These are phyloP conservation scores for Rhynchosporium agropyri DNA, from an alignment of 2,329 filamentous ascomycete genomes.

Conservation along the genomic window DNA sequence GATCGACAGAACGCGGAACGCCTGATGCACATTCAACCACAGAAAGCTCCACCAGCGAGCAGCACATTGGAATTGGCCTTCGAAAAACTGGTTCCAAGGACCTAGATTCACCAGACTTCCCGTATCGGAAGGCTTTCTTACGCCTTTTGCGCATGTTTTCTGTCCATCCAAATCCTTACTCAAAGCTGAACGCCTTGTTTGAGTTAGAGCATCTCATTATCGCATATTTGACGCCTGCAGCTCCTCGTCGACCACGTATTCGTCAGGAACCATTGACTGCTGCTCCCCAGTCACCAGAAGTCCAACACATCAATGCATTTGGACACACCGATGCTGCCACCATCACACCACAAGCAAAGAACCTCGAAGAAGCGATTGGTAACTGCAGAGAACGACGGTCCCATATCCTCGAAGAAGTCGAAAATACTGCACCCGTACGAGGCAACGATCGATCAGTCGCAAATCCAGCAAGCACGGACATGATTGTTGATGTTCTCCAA, in stretches of 20 bases:
- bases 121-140: slow-evolving; percentile 78
- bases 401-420: slow-evolving; percentile 51
- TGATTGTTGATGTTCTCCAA: slow-evolving; percentile 67
- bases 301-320: slow-evolving; percentile 39
- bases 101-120: slow-evolving; percentile 59
- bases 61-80: slow-evolving; percentile 25
- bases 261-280: slow-evolving; percentile 38
- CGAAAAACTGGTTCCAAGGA: slow-evolving; percentile 38
- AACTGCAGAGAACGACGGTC: slow-evolving; percentile 70
- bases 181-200: slow-evolving; percentile 80
- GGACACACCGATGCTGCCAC: slow-evolving; percentile 34
- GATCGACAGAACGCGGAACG: slow-evolving; percentile 32
- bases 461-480: slow-evolving; percentile 45
- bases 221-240: slow-evolving; percentile 66
- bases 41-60: slow-evolving; percentile 39
- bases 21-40: slow-evolving; percentile 34
- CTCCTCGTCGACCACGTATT: slow-evolving; percentile 40
- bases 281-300: slow-evolving; percentile 60
- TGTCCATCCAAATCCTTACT: slow-evolving; percentile 83
- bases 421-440: slow-evolving; percentile 69
- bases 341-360: slow-evolving; percentile 46
- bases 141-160: slow-evolving; percentile 83
- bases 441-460: slow-evolving; percentile 73
- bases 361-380: slow-evolving; percentile 68
- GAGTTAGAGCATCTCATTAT: slow-evolving; percentile 83